Conservation (phyloP, 192 early-diverging fungal genomes). For the Coemansia sp. region DNA sequence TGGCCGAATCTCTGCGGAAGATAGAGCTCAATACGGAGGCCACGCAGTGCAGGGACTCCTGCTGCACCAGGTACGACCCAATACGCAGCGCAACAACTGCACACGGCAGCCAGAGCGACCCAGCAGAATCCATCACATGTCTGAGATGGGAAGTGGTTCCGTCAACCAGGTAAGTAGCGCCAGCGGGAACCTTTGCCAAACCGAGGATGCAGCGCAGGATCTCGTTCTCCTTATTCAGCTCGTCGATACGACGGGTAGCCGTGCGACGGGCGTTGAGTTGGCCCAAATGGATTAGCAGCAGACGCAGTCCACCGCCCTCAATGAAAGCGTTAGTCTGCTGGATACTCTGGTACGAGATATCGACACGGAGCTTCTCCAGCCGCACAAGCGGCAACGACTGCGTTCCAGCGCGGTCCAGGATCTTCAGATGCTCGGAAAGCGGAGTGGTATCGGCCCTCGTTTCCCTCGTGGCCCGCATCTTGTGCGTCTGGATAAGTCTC, state of each 20-base stretch:
- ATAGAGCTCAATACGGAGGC: constrained; percentile 21
- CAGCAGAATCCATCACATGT: constrained; percentile 40
- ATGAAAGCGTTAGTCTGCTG: constrained; percentile 43
- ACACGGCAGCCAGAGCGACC: constrained; percentile 41
- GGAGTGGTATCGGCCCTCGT: constrained; percentile 16
- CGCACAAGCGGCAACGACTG: constrained; percentile 50
- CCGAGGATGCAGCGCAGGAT: constrained; percentile 43
- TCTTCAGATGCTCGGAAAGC: constrained; percentile 48
- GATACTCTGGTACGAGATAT: constrained; percentile 48
- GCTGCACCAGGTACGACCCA: constrained; percentile 28
- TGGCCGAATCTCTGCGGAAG: constrained; percentile 34
- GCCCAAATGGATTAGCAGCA: constrained; percentile 42
- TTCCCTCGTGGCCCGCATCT: constrained; percentile 11
- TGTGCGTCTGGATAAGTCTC: constrained; percentile 50
- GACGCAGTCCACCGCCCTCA: constrained; percentile 40
- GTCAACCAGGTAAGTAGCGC: constrained; percentile 22
- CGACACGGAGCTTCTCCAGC: constrained; percentile 48
- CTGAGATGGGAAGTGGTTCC: constrained; percentile 12
- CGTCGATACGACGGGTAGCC: constrained; percentile 33
- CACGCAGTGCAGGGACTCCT: constrained; percentile 11
- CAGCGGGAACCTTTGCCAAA: constrained; percentile 30
- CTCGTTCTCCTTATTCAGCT: constrained; percentile 48
- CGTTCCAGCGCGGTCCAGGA: constrained; percentile 31
- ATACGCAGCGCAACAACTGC: constrained; percentile 38
- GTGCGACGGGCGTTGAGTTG: constrained; percentile 40